Percentiles rank a stretch among this genome's conserved stretches.
Conservation (phyloP, 352 stramenopile genomes). For the Pythium phragmitis region DNA sequence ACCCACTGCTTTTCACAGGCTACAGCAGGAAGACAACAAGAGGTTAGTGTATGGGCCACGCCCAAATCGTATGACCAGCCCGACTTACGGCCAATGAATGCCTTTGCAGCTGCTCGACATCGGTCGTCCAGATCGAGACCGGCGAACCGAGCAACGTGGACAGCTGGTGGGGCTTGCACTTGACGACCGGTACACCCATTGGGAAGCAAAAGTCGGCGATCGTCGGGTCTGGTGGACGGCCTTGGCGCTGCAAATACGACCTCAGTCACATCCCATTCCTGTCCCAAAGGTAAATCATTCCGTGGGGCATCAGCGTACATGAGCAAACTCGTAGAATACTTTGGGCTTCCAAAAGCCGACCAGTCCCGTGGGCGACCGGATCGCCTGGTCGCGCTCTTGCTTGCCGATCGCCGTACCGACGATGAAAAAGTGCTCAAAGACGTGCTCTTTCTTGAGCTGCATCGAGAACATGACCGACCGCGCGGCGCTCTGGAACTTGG, state of each 20-base stretch:
- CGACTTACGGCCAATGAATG: conserved; percentile 58
- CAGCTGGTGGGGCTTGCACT: conserved; percentile 57
- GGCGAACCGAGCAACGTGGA: conserved; percentile 44
- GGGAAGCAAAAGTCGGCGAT: conserved; percentile 85
- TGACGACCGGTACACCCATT: conserved; percentile 56
- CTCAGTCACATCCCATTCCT: neutral
- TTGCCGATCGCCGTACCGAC: conserved; percentile 43
- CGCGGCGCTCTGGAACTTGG: conserved; percentile 60
- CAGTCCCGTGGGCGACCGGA: conserved; percentile 29
- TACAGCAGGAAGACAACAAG: conserved; percentile 14
- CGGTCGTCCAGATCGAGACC: conserved; percentile 72
- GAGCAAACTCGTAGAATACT: conserved; percentile 70
- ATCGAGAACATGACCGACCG: conserved; percentile 79
- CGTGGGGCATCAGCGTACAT: neutral
- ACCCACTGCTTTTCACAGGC: conserved; percentile 61
- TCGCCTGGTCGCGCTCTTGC: conserved; percentile 31
- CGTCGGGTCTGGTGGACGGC: conserved; percentile 37
- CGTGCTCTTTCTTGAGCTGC: conserved; percentile 75
- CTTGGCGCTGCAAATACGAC: conserved; percentile 21
- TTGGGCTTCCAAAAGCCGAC: conserved; percentile 68
- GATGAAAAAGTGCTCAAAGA: conserved; percentile 86
- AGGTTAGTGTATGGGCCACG: too few species aligned
- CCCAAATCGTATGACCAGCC: too few species aligned
- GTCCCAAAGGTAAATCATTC: neutral
- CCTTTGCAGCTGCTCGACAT: conserved; percentile 55